phyloP scores from a whole-genome alignment of 306 rosid genomes.

The Begonia peltatifolia region DNA sequence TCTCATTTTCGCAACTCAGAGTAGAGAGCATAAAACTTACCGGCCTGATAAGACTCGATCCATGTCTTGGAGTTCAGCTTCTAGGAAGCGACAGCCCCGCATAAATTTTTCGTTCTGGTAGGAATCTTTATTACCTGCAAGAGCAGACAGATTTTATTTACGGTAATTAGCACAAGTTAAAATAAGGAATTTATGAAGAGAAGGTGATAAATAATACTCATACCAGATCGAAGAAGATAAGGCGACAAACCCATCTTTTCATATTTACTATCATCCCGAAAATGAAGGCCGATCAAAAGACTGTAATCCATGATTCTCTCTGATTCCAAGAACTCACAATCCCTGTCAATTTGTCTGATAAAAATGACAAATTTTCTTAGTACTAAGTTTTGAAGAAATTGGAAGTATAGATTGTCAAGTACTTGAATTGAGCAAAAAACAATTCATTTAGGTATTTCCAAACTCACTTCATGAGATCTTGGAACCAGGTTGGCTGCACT shows the following conservation, averaged over 20 bases:
- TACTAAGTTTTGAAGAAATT: not conserved
- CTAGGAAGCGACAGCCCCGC: conserved; percentile 91
- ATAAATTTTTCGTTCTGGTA: conserved; percentile 80
- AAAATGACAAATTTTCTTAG: conserved; percentile 1
- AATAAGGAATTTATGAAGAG: not conserved
- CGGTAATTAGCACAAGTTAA: not conserved
- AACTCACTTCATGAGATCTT: conserved; percentile 60
- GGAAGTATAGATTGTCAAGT: conserved; percentile 9
- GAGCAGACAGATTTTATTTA: conserved; percentile 6
- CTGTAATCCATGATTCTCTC: conserved; percentile 98
- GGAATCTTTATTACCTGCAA: conserved; percentile 62
- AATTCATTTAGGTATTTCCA: not conserved
- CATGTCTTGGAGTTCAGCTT: conserved; percentile 91
- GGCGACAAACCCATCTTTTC: conserved; percentile 89
- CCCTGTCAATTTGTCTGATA: conserved; percentile 72
- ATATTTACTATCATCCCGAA: conserved; percentile 55
- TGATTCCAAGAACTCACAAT: conserved; percentile 86
- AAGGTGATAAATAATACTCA: not conserved
- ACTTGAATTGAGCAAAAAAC: not conserved
- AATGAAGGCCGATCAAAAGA: conserved; percentile 87
- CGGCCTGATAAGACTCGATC: conserved; percentile 82
- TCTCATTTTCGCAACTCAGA: no score
- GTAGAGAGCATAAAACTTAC: conserved; percentile 24
- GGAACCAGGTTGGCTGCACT: conserved; percentile 47
- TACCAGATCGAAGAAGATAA: conserved; percentile 78